Conservation (phyloP, 176 grass and related monocot genomes). For the Themeda triandra region DNA sequence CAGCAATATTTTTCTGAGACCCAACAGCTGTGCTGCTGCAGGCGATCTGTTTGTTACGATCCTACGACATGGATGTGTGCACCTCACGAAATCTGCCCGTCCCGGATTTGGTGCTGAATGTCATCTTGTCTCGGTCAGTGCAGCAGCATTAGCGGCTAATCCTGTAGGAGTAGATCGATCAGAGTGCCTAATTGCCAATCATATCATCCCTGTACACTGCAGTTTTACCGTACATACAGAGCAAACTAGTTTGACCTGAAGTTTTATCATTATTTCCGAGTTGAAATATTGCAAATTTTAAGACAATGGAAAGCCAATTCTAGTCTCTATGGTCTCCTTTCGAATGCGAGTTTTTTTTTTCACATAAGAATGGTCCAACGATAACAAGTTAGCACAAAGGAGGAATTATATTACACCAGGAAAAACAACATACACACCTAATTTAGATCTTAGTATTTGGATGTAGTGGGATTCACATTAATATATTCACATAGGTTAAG, state of each 20-base stretch:
- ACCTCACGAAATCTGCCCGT: not conserved
- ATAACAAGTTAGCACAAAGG: too few species aligned
- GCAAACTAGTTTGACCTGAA: not conserved
- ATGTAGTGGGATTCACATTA: too few species aligned
- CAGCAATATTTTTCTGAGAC: not conserved
- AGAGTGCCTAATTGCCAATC: not conserved
- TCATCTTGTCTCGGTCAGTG: constrained; percentile 18
- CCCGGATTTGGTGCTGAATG: constrained; percentile 43
- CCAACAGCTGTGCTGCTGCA: not conserved
- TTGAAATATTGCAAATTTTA: too few species aligned
- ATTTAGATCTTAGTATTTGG: too few species aligned
- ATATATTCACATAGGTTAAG: too few species aligned
- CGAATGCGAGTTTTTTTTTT: too few species aligned
- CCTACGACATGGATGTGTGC: constrained; percentile 18
- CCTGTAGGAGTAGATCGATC: not conserved
- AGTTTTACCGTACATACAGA: not conserved
- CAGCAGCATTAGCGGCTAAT: not conserved
- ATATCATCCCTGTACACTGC: not conserved
- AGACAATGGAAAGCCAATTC: too few species aligned
- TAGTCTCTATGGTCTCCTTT: too few species aligned
- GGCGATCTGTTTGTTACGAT: constrained; percentile 22
- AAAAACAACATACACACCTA: too few species aligned
- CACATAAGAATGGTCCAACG: too few species aligned
- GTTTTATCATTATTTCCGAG: not conserved
- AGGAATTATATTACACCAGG: too few species aligned